Evolutionary conservation across 1,284 basidiomycete species (phyloP), one percentile per base, ranked within the genome.

Genomic region (Dichomitus squalens): DNA sequence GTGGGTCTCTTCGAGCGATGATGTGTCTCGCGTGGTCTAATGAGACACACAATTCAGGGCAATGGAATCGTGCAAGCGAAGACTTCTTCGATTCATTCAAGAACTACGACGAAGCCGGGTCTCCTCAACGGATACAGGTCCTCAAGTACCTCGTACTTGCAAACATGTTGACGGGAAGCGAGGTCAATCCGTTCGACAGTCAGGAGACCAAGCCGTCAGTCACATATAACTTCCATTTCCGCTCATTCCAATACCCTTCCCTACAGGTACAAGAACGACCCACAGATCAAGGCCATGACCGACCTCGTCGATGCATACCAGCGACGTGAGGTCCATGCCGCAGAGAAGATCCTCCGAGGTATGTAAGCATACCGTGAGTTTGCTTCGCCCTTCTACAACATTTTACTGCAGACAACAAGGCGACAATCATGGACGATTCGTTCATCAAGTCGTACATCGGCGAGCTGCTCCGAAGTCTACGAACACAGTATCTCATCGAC

Each of bases 61-160:
- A 97, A 76, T 99, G 96, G 96, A 91, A 92, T 59, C 88, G 93
- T 50, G 97, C 97, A 0, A 96, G 95, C 64, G 93, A 95, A 68
- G 96, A 99, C 76, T 97, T 99, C 73, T 99, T 98, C 75, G 96
- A 98, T 68, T 96, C 96, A 1, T 99, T 99, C 82, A 86, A 93
- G 67, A 97, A 96, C 72, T 99, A 99, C 72, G 97, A 99, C 67
- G 97, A 99, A 73, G 95, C 96, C 3, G 97, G 97, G 3, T 96
- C 94, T 9, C 89, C 94, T 1, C 96, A 98, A 71, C 85, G 97
- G 35, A 98, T 98, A 52, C 95, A 98, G 76, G 96, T 99, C 4
- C 84, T 99, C 63, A 99, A 99, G 75, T 99, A 99, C 70, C 85
- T 99, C 11, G 97, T 99, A 3, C 83, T 99, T 33, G 94, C 96